A percentile compares a stretch with the other conserved stretches of the same genome.
Evolutionary conservation across 177 flowering plant genomes (phyloP).

Genomic region (Vitis hybrid): DNA sequence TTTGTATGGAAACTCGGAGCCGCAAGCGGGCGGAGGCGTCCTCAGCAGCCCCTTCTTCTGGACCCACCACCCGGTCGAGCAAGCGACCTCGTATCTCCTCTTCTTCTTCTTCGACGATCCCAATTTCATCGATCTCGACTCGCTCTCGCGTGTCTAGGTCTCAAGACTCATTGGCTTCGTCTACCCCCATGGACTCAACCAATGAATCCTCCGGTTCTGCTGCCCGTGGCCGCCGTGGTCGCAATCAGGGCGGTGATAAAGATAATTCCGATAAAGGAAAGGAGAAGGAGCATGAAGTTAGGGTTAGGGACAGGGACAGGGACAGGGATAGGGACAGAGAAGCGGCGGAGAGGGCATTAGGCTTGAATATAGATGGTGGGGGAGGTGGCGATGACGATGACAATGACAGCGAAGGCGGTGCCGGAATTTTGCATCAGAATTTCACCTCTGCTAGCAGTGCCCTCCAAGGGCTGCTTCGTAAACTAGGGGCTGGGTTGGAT

Average conservation of each 20-base stretch:
- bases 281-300: constrained; percentile 77
- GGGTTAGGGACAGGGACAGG: constrained; percentile 45
- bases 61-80: constrained; percentile 64
- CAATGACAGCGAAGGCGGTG: constrained; percentile 70
- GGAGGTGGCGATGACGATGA: constrained; percentile 56
- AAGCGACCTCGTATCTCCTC: constrained; percentile 66
- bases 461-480: constrained; percentile 82
- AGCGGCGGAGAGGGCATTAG: constrained; percentile 40
- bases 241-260: constrained; percentile 36
- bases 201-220: constrained; percentile 64
- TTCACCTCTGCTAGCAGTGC: constrained; percentile 90
- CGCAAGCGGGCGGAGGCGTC: constrained; percentile 99
- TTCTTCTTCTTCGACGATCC: constrained; percentile 15
- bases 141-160: constrained; percentile 44
- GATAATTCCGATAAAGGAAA: constrained; percentile 76
- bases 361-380: constrained; percentile 54
- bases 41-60: constrained; percentile 87
- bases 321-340: constrained; percentile 41
- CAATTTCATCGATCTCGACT: constrained; percentile 33
- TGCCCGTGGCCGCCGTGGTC: constrained; percentile 45
- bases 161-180: constrained; percentile 29
- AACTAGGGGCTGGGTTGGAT: constrained; percentile 92
- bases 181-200: constrained; percentile 46
- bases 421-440: constrained; percentile 77
- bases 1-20: constrained; percentile 99